Percentiles rank a stretch among this genome's conserved stretches.
phyloP scores from a whole-genome alignment of 305 asterid species.

The Coffea humblotiana region DNA sequence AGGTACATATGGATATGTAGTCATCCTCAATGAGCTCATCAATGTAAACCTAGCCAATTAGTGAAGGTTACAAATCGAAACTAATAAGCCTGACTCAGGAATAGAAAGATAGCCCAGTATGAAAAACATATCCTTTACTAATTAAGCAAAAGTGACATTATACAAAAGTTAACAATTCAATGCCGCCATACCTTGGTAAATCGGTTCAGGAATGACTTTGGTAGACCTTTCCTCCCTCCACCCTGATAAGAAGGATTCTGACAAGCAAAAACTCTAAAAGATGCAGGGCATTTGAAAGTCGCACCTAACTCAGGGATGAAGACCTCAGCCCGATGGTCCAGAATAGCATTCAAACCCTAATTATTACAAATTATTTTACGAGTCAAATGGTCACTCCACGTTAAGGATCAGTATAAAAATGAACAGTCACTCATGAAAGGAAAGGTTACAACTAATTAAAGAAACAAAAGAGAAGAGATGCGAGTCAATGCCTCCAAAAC shows the following conservation, averaged over 20 bases:
- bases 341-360: slow-evolving; percentile 92
- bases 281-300: slow-evolving; percentile 79
- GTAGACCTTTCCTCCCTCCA: slow-evolving; percentile 99
- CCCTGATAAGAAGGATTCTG: slow-evolving; percentile 98
- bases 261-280: slow-evolving; percentile 96
- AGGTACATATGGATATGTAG: slow-evolving; percentile 73
- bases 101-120: background rate
- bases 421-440: background rate
- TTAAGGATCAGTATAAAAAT: background rate
- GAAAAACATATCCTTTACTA: background rate
- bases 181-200: slow-evolving; percentile 76
- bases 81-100: background rate
- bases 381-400: background rate
- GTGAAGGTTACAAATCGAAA: slow-evolving; percentile 10
- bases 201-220: slow-evolving; percentile 94
- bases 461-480: slow-evolving; percentile 12
- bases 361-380: background rate
- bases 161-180: slow-evolving; percentile 2
- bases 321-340: slow-evolving; percentile 99
- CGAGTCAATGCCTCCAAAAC: slow-evolving; percentile 80
- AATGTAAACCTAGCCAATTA: slow-evolving; percentile 63
- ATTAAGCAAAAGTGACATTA: slow-evolving; percentile 11
- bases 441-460: background rate
- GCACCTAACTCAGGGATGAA: slow-evolving; percentile 93
- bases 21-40: slow-evolving; percentile 92